Evolutionary conservation across 1,139 yeast species (phyloP).

Genomic region (Blastobotrys aristatus): DNA sequence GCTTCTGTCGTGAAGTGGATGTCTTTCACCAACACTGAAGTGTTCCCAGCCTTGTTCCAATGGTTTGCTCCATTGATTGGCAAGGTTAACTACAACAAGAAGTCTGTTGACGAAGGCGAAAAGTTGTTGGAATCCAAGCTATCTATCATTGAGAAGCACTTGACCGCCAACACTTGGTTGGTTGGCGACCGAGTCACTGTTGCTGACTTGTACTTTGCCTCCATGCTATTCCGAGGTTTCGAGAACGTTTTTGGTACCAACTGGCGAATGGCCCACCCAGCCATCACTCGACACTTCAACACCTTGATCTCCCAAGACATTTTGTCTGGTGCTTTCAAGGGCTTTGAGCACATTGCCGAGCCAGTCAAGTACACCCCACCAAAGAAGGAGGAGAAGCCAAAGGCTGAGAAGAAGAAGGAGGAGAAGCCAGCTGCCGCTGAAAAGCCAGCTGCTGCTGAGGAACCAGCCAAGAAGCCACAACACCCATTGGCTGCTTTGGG

Average conservation of each 20-base stretch:
- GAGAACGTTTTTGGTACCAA: conserved; percentile 61
- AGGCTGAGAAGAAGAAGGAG: conserved; percentile 31
- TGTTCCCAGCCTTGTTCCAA: conserved; percentile 43
- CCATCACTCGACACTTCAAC: conserved; percentile 78
- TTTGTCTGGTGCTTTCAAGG: conserved; percentile 45
- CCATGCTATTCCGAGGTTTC: conserved; percentile 61
- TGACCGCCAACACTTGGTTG: conserved; percentile 73
- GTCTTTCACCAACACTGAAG: conserved; percentile 74
- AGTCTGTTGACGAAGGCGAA: conserved; percentile 54
- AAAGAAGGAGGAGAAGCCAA: conserved; percentile 57
- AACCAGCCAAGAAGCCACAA: conserved; percentile 57
- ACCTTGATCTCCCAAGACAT: conserved; percentile 59
- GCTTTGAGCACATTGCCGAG: conserved; percentile 50
- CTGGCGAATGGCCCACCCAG: conserved; percentile 75
- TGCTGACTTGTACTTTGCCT: conserved; percentile 74
- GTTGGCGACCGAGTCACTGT: conserved; percentile 85
- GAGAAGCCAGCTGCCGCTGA: conserved; percentile 35
- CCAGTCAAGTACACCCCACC: conserved; percentile 69
- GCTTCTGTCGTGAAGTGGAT: conserved; percentile 75
- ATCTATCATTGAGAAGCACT: conserved; percentile 31
- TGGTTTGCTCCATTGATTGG: conserved; percentile 46
- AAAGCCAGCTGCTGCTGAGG: conserved; percentile 37
- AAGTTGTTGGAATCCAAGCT: conserved; percentile 42
- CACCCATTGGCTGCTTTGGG: conserved; percentile 91
- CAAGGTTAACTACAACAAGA: conserved; percentile 71